Evolutionary conservation across 768 basidiomycete genomes (phyloP).

Genomic region (Leccinum incarnatum): DNA sequence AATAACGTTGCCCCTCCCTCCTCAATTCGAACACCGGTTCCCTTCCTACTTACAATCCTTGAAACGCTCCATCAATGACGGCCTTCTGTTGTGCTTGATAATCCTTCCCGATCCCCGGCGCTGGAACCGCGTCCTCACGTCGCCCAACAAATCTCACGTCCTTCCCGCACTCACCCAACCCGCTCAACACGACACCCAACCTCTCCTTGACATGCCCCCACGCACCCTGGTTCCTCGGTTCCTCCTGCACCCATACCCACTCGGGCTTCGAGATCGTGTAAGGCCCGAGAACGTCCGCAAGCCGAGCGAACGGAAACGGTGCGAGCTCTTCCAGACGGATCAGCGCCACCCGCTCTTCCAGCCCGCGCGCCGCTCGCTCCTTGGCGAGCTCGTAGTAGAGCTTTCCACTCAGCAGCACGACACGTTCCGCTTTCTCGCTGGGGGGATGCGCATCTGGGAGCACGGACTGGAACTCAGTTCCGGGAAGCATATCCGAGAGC

Average conservation of each 20-base stretch:
- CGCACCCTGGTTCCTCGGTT: slow-evolving; percentile 85
- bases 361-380: slow-evolving; percentile 50
- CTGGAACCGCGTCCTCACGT: slow-evolving; percentile 70
- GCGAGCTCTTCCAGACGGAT: slow-evolving; percentile 82
- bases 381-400: slow-evolving; percentile 84
- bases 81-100: slow-evolving; percentile 64
- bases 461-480: slow-evolving; percentile 66
- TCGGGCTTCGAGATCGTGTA: slow-evolving; percentile 40
- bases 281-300: slow-evolving; percentile 43
- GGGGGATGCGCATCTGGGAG: slow-evolving; percentile 46
- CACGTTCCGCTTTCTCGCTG: slow-evolving; percentile 46
- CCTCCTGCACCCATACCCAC: slow-evolving; percentile 77
- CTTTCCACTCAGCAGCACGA: slow-evolving; percentile 81
- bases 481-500: slow-evolving; percentile 56
- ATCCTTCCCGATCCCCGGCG: slow-evolving; percentile 68
- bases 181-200: slow-evolving; percentile 49
- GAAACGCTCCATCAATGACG: slow-evolving; percentile 59
- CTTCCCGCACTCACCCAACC: slow-evolving; percentile 29
- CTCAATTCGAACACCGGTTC: background rate
- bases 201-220: slow-evolving; percentile 65
- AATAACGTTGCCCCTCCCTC: background rate
- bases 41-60: slow-evolving; percentile 32
- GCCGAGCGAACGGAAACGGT: slow-evolving; percentile 75
- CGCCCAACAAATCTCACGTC: slow-evolving; percentile 62
- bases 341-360: slow-evolving; percentile 57